Conservation (phyloP, 768 basidiomycete species). For the Naganishia kalamii region DNA sequence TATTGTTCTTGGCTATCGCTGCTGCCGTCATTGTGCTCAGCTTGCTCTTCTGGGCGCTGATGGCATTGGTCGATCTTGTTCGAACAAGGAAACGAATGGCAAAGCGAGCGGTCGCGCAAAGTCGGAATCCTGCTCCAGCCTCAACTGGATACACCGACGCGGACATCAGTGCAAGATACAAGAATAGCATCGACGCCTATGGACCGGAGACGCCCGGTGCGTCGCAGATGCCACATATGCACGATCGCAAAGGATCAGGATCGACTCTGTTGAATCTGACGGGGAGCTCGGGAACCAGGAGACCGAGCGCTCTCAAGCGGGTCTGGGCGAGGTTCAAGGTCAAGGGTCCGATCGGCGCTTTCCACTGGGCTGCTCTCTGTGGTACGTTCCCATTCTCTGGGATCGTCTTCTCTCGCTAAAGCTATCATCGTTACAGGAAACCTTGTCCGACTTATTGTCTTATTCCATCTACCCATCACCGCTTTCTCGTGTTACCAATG, state of each 20-base stretch:
- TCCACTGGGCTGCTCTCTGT: slow-evolving; percentile 43
- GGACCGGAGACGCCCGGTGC: slow-evolving; percentile 19
- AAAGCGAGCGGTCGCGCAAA: background rate
- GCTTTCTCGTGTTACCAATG: slow-evolving; percentile 86
- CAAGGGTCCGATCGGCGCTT: slow-evolving; percentile 46
- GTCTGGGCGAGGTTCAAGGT: slow-evolving; percentile 44
- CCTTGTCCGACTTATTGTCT: slow-evolving; percentile 76
- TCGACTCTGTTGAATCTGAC: slow-evolving; percentile 5
- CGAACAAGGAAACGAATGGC: slow-evolving; percentile 34
- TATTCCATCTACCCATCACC: slow-evolving; percentile 92
- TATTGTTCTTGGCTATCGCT: slow-evolving; percentile 72
- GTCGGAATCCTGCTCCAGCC: background rate
- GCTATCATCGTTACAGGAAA: slow-evolving; percentile 55
- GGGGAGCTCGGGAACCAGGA: background rate
- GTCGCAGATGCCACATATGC: background rate
- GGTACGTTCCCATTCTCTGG: slow-evolving; percentile 17
- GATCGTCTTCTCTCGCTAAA: background rate
- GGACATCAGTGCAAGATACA: slow-evolving; percentile 10
- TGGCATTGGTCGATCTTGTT: slow-evolving; percentile 47
- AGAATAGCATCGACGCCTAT: slow-evolving; percentile 5
- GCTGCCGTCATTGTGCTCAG: slow-evolving; percentile 67
- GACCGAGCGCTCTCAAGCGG: slow-evolving; percentile 25
- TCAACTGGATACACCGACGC: background rate
- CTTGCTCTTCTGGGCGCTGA: slow-evolving; percentile 64
- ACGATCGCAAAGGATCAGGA: slow-evolving; percentile 10